These are phyloP conservation scores for Rhodamnia rubescens DNA, from an alignment of 345 rosid genomes.

Conservation along the genomic window DNA sequence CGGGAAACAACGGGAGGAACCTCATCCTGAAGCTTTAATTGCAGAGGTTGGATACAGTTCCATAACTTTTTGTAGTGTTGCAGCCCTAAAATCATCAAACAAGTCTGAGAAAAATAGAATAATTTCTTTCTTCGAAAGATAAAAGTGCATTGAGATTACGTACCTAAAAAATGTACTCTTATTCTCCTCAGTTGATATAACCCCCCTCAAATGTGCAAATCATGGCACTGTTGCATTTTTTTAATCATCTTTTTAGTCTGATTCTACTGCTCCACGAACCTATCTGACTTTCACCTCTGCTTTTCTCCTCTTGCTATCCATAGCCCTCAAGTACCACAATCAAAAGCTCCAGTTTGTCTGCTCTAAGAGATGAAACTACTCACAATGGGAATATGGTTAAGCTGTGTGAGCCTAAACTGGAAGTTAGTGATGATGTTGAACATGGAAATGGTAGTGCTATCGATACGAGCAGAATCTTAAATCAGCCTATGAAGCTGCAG, in stretches of 20 bases:
- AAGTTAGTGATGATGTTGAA: conserved; percentile 5
- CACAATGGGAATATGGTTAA: conserved; percentile 6
- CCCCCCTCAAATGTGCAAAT: not conserved
- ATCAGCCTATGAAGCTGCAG: conserved; percentile 11
- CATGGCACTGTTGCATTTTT: not conserved
- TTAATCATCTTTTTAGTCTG: not conserved
- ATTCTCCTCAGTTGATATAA: not conserved
- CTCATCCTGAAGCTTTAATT: not conserved
- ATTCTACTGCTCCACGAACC: not conserved
- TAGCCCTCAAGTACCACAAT: conserved; percentile 9
- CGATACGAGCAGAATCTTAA: conserved; percentile 2
- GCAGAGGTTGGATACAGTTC: not conserved
- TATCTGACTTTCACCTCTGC: not conserved
- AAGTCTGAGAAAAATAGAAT: not conserved
- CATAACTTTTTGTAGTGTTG: not conserved
- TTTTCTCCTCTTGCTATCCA: conserved; percentile 2
- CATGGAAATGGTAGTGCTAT: not conserved
- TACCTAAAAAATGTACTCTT: not conserved
- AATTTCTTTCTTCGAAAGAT: not conserved
- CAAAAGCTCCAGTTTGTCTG: not conserved
- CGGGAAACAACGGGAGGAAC: not conserved
- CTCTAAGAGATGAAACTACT: conserved; percentile 8
- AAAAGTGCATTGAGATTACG: not conserved
- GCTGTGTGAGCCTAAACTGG: conserved; percentile 5
- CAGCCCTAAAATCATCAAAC: not conserved